phyloP scores from a whole-genome alignment of 2,329 filamentous ascomycete species.

The Sarocladiaceae sp. region DNA sequence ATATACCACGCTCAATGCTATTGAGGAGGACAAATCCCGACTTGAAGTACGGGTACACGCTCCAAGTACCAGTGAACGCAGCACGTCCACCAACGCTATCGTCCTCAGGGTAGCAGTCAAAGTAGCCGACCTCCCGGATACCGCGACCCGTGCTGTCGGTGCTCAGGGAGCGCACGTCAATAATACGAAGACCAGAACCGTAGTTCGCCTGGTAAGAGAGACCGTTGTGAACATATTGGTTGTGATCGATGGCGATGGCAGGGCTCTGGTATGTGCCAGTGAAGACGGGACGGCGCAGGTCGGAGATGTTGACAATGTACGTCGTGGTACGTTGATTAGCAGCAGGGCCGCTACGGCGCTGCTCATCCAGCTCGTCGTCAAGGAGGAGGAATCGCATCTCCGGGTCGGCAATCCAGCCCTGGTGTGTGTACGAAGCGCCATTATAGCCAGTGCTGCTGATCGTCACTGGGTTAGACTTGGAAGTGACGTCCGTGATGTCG shows the following conservation, averaged over 20 bases:
- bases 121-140: conserved; percentile 38
- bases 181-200: conserved; percentile 38
- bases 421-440: conserved; percentile 51
- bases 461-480: conserved; percentile 38
- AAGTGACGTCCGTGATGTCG: conserved; percentile 39
- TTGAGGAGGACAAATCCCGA: conserved; percentile 40
- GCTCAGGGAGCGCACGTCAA: conserved; percentile 26
- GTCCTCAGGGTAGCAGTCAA: conserved; percentile 44
- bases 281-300: conserved; percentile 32
- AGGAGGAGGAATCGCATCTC: conserved; percentile 39
- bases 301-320: conserved; percentile 44
- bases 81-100: conserved; percentile 30
- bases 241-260: conserved; percentile 38
- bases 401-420: conserved; percentile 46
- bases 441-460: conserved; percentile 49
- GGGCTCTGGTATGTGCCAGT: conserved; percentile 35
- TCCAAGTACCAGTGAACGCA: conserved; percentile 37
- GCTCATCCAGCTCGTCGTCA: conserved; percentile 51
- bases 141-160: conserved; percentile 32
- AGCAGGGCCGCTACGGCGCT: conserved; percentile 32
- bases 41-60: conserved; percentile 38
- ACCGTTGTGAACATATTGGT: conserved; percentile 39
- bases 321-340: conserved; percentile 38
- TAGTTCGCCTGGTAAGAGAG: conserved; percentile 43
- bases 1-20: conserved; percentile 42